Evolutionary conservation across 1,139 yeast genomes (phyloP).

Genomic region (Pichia kudriavzevii): DNA sequence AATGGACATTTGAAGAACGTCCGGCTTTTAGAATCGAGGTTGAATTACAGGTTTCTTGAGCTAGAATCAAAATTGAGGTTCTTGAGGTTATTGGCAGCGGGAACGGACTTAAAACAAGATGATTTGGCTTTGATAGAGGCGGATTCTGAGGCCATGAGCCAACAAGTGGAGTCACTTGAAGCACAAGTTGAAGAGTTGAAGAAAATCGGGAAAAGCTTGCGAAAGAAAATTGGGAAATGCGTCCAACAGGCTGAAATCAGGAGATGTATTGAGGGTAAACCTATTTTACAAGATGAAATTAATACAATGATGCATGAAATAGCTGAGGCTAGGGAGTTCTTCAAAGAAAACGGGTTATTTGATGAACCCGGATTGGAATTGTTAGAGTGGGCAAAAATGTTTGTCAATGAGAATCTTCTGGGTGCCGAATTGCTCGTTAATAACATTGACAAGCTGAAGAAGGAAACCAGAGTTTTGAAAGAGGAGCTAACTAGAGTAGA

Average conservation of each 20-base stretch:
- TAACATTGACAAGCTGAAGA: too few relatives aligned
- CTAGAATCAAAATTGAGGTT: conserved; percentile 64
- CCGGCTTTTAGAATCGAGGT: conserved; percentile 24
- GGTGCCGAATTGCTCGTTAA: too few relatives aligned
- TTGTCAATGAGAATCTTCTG: conserved; percentile 8
- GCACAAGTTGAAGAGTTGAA: conserved; percentile 10
- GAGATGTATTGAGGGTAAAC: conserved; percentile 16
- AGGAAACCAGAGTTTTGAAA: too few relatives aligned
- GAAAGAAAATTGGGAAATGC: conserved; percentile 15
- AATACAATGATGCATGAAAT: conserved; percentile 8
- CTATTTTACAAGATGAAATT: conserved; percentile 14
- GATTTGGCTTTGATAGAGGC: conserved; percentile 19
- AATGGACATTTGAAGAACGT: conserved; percentile 8
- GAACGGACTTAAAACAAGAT: conserved; percentile 28
- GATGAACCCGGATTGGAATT: not conserved
- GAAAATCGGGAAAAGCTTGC: conserved; percentile 7
- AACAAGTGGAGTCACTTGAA: conserved; percentile 1
- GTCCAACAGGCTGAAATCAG: conserved; percentile 14
- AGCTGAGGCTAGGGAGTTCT: conserved; percentile 4
- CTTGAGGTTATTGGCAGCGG: conserved; percentile 35
- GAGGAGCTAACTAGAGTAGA: too few relatives aligned
- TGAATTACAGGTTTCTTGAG: conserved; percentile 57
- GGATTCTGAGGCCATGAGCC: conserved; percentile 5
- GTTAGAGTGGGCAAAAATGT: conserved; percentile 6
- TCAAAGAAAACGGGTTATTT: conserved; percentile 18